Conservation (phyloP, 495 filamentous ascomycete genomes). For the Amorphotheca resinae region DNA sequence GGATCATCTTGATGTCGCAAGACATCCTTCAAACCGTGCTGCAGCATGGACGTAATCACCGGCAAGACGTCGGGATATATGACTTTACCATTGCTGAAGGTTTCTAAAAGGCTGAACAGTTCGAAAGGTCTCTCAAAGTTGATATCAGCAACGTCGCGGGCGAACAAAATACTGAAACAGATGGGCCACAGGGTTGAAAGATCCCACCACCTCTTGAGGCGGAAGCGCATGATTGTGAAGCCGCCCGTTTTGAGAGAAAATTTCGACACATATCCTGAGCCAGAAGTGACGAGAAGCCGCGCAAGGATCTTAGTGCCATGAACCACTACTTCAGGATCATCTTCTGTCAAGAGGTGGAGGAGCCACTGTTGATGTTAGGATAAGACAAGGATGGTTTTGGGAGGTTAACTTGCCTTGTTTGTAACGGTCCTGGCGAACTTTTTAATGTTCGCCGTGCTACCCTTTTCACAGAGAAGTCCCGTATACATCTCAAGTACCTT, state of each 20-base stretch:
- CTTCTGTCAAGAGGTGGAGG: conserved; percentile 80
- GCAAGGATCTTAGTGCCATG: conserved; percentile 75
- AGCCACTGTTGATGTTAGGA: conserved; percentile 64
- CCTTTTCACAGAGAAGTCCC: conserved; percentile 65
- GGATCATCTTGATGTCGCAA: conserved; percentile 48
- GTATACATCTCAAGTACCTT: conserved; percentile 72
- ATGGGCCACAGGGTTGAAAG: conserved; percentile 75
- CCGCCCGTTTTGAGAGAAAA: conserved; percentile 78
- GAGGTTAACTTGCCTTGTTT: conserved; percentile 59
- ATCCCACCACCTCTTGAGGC: conserved; percentile 82
- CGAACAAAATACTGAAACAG: conserved; percentile 83
- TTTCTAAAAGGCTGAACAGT: conserved; percentile 55
- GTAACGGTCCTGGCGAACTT: conserved; percentile 93
- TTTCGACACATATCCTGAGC: conserved; percentile 65
- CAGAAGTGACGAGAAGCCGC: conserved; percentile 72
- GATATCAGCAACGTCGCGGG: conserved; percentile 61
- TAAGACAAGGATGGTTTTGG: not conserved
- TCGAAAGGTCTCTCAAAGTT: conserved; percentile 64
- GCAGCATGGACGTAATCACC: conserved; percentile 80
- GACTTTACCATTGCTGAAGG: conserved; percentile 54
- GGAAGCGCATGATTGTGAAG: conserved; percentile 68
- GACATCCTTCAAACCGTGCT: conserved; percentile 58
- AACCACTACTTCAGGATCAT: conserved; percentile 70
- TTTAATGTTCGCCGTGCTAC: conserved; percentile 52
- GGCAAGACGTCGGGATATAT: conserved; percentile 67